Percentiles rank a stretch among this genome's conserved stretches.
Evolutionary conservation across 257 asterid species (phyloP).

Genomic region (Solanum bulbocastanum): DNA sequence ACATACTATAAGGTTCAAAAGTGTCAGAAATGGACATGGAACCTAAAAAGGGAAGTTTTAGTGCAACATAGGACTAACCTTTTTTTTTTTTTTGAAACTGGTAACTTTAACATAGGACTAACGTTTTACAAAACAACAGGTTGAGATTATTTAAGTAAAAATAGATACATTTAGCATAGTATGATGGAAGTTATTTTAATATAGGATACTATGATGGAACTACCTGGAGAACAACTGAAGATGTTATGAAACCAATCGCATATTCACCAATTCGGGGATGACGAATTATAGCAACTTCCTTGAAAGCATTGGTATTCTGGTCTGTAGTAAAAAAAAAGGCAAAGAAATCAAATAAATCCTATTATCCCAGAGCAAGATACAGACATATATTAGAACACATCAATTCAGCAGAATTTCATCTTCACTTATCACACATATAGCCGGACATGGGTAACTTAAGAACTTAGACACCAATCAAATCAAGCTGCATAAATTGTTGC

Average conservation of each 20-base stretch:
- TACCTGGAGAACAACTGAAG: slow-evolving; percentile 83
- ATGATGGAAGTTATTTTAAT: not conserved
- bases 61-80: not conserved
- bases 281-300: slow-evolving; percentile 87
- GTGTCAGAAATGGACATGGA: not conserved
- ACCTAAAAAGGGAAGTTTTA: not conserved
- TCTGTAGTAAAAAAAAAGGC: slow-evolving; percentile 26
- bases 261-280: slow-evolving; percentile 97
- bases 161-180: not conserved
- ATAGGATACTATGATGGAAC: slow-evolving; percentile 1
- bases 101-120: not conserved
- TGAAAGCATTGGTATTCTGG: slow-evolving; percentile 84
- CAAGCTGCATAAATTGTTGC: not conserved
- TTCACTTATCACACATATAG: not conserved
- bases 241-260: slow-evolving; percentile 81
- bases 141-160: not conserved
- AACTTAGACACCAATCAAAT: not conserved
- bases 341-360: slow-evolving; percentile 3
- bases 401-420: not conserved
- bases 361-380: not conserved
- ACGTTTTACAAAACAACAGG: not conserved
- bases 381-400: not conserved
- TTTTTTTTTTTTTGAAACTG: not conserved
- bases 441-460: not conserved
- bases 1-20: not conserved